Conservation (phyloP, 2,329 filamentous ascomycete species). For the Ascosphaera aggregata region DNA sequence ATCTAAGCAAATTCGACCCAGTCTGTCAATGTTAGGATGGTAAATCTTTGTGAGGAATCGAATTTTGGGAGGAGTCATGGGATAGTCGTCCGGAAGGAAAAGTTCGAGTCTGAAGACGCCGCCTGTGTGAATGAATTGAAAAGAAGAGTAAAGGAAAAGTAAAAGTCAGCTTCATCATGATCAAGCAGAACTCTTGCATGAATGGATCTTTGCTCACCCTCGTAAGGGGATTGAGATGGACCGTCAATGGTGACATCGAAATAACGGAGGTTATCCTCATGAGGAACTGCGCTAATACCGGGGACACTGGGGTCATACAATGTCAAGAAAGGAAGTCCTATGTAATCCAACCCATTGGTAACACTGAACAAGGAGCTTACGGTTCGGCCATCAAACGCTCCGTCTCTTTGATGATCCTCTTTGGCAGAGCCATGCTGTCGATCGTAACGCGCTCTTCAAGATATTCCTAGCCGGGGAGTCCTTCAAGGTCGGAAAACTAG, state of each 20-base stretch:
- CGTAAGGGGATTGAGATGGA: slow-evolving; percentile 77
- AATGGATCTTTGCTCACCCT: slow-evolving; percentile 34
- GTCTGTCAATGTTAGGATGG: slow-evolving; percentile 95
- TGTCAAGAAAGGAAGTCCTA: too few relatives aligned
- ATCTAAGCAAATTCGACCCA: slow-evolving; percentile 90
- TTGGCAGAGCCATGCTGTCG: slow-evolving; percentile 68
- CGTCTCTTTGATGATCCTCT: slow-evolving; percentile 96
- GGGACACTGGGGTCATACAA: slow-evolving; percentile 59
- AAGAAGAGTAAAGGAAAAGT: slow-evolving; percentile 2
- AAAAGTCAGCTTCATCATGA: neutral
- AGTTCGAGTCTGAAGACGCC: slow-evolving; percentile 94
- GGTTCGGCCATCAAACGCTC: slow-evolving; percentile 92
- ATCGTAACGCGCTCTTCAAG: too few relatives aligned
- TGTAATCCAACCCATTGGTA: neutral
- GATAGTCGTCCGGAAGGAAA: slow-evolving; percentile 95
- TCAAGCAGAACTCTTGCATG: slow-evolving; percentile 2
- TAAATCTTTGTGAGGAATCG: slow-evolving; percentile 98
- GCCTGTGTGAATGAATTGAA: slow-evolving; percentile 18
- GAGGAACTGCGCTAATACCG: slow-evolving; percentile 84
- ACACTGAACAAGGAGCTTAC: slow-evolving; percentile 28
- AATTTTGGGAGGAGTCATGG: slow-evolving; percentile 97
- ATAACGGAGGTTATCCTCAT: slow-evolving; percentile 93
- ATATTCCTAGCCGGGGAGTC: too few relatives aligned
- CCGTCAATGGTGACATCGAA: slow-evolving; percentile 96
- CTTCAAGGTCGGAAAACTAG: too few relatives aligned